Percentiles rank a stretch among this genome's conserved stretches.
Evolutionary conservation across 768 basidiomycete species (phyloP).

Genomic region (Royoungia palumana): DNA sequence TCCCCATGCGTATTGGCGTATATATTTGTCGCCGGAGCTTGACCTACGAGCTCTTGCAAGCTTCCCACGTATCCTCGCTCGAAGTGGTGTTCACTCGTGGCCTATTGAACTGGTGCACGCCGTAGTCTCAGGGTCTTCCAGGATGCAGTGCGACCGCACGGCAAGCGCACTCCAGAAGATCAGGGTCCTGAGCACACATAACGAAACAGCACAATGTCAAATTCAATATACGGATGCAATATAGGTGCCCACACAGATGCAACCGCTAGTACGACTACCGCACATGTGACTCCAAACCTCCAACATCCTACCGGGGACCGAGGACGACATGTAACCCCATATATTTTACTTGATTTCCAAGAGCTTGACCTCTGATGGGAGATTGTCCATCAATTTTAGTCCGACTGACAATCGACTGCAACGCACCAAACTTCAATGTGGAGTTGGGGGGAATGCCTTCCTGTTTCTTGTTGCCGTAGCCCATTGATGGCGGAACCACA

Average conservation of each 20-base stretch:
- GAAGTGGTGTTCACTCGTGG: not conserved
- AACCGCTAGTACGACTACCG: slow-evolving; percentile 14
- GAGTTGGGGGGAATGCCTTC: slow-evolving; percentile 72
- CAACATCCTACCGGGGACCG: slow-evolving; percentile 7
- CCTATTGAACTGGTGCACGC: slow-evolving; percentile 8
- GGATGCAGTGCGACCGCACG: slow-evolving; percentile 24
- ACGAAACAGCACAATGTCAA: slow-evolving; percentile 16
- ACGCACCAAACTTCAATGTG: slow-evolving; percentile 77
- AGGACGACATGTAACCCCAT: slow-evolving; percentile 8
- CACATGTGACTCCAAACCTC: slow-evolving; percentile 14
- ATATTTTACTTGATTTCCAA: slow-evolving; percentile 56
- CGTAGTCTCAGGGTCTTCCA: slow-evolving; percentile 21
- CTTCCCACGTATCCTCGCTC: no score
- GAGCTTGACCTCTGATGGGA: slow-evolving; percentile 63
- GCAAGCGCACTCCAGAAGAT: slow-evolving; percentile 19
- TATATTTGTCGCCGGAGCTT: slow-evolving; percentile 7
- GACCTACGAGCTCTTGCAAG: slow-evolving; percentile 1
- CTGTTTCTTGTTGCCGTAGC: slow-evolving; percentile 63
- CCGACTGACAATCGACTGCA: not conserved
- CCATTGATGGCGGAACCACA: slow-evolving; percentile 67
- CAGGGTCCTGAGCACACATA: slow-evolving; percentile 19
- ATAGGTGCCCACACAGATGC: slow-evolving; percentile 16
- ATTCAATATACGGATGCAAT: slow-evolving; percentile 30
- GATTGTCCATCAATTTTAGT: slow-evolving; percentile 11
- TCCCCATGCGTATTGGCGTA: not conserved